Percentiles rank a stretch among this genome's conserved stretches.
Conservation (phyloP, 768 basidiomycete species). For the Melanogaster broomeanus region DNA sequence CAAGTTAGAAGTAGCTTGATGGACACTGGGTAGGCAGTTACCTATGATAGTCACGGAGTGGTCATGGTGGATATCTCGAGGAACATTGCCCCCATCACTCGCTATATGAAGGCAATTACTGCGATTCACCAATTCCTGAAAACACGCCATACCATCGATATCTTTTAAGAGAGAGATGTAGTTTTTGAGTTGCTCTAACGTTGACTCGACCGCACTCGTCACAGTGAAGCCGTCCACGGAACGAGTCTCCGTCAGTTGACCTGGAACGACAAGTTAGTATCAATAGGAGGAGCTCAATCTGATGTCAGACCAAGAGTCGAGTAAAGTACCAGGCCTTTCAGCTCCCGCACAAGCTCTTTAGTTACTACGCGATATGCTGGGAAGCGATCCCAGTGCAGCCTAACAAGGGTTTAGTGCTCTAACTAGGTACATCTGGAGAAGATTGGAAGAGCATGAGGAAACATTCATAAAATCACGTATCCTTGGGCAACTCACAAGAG, state of each 20-base stretch:
- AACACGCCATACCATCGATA: not conserved
- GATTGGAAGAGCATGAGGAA: not conserved
- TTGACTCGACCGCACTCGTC: not conserved
- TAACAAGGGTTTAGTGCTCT: not conserved
- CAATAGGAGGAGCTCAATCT: not conserved
- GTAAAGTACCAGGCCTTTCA: not conserved
- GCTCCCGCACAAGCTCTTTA: not conserved
- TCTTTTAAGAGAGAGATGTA: not conserved
- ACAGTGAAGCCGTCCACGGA: not conserved
- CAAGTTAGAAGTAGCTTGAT: not conserved
- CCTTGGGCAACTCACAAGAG: not conserved
- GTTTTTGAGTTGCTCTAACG: slow-evolving; percentile 1
- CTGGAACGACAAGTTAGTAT: not conserved
- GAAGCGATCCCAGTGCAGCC: slow-evolving; percentile 22
- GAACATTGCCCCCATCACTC: too few species aligned
- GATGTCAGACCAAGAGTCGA: not conserved
- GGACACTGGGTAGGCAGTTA: not conserved
- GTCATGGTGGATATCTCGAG: not conserved
- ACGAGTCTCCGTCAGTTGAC: not conserved
- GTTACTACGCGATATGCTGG: not conserved
- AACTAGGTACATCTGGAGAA: not conserved
- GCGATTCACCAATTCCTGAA: not conserved
- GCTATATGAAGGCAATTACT: not conserved
- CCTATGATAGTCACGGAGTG: slow-evolving; percentile 1
- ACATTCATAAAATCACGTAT: not conserved